Base-by-base conservation (phyloP, 2,329 filamentous ascomycete genomes). In the Aspergillus hiratsukae region DNA sequence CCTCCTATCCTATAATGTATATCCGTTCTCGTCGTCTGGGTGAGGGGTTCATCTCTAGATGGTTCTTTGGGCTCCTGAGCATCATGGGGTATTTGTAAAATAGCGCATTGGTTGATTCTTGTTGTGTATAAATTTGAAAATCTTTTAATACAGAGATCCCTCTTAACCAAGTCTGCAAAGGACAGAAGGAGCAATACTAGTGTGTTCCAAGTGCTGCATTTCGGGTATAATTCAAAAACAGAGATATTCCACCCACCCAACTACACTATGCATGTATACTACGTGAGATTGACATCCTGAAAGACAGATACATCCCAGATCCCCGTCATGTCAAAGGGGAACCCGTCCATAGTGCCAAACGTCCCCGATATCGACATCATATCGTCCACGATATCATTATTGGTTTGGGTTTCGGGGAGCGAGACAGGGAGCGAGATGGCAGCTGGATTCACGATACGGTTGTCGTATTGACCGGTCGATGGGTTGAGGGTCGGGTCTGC, bases 291-390 rank as follows among this genome's bases (percentile, higher is more conserved):
- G 23, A 74, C 70, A 49, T 75, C 72, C 51, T 75, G 73, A 57
- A 75, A 73, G 43, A 75, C 74, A 37, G 74, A 74, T 11, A 76
- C 70, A 62, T 76, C 75, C 75, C 75, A 77, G 40, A 77, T 76
- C 28, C 75, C 75, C 5, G 75, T 76, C 75, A 77, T 77, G 58
- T 77, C 75, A 58, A 77, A 76, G 21, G 75, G 75, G 58, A 77
- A 76, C 2, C 75, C 75, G 56, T 77, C 75, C 74, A 77, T 76
- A 5, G 75, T 76, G 9, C 74, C 75, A 53, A 77, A 77, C 0
- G 74, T 75, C 55, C 73, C 73, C 1, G 75, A 76, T 41, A 77
- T 76, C 1, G 74, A 76, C 75, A 77, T 77, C 75, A 77, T 76
- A 55, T 77, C 75, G 40, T 76, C 74, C 17, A 76, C 74, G 48